These are phyloP conservation scores for Alloascoidea africana DNA, from an alignment of 805 yeast species.

Conservation along the genomic window DNA sequence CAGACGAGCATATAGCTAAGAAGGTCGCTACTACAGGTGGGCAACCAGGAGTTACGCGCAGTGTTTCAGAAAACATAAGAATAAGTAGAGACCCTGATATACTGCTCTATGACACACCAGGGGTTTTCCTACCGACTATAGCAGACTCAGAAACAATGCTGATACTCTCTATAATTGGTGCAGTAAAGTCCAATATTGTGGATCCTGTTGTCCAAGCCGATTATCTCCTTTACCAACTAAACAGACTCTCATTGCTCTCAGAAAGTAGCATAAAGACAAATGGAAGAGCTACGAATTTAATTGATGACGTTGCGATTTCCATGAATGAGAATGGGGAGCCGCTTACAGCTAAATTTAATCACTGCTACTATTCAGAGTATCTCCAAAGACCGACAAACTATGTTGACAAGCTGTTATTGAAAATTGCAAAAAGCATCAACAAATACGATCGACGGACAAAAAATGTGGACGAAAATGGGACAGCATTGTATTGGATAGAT, in stretches of 20 bases:
- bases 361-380: conserved; percentile 26
- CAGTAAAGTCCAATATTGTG: conserved; percentile 50
- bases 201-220: conserved; percentile 85
- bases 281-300: neutral
- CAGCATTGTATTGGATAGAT: conserved; percentile 50
- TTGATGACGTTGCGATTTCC: neutral
- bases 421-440: conserved; percentile 27
- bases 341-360: conserved; percentile 16
- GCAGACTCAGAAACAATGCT: conserved; percentile 56
- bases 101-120: conserved; percentile 80
- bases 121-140: conserved; percentile 72
- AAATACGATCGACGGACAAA: conserved; percentile 8
- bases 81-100: conserved; percentile 48
- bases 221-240: conserved; percentile 60
- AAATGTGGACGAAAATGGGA: conserved; percentile 36
- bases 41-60: conserved; percentile 80
- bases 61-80: conserved; percentile 60
- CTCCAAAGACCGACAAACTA: conserved; percentile 57
- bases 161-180: conserved; percentile 56
- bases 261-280: too few relatives aligned
- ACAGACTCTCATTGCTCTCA: conserved; percentile 18
- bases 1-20: conserved; percentile 17
- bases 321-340: too few relatives aligned
- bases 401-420: conserved; percentile 36
- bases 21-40: conserved; percentile 80